These are phyloP conservation scores for Phtheirospermum japonicum DNA, from an alignment of 257 asterid species.

Conservation along the genomic window DNA sequence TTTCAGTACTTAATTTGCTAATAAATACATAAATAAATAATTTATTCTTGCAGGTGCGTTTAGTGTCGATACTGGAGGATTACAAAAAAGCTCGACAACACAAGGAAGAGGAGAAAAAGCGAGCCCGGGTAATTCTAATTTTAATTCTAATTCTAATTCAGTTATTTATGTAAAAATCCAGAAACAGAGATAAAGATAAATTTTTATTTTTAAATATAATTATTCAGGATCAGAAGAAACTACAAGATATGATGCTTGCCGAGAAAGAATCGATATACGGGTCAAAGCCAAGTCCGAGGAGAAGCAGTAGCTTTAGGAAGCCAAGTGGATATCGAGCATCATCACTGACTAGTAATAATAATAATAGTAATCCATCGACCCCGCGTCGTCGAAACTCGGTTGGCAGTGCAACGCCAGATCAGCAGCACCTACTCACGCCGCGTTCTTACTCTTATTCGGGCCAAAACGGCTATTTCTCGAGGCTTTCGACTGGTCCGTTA, in stretches of 20 bases:
- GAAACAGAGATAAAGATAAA: neutral
- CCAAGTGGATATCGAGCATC: slow-evolving; percentile 54
- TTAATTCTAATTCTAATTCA: slow-evolving; percentile 28
- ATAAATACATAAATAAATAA: neutral
- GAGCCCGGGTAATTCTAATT: slow-evolving; percentile 52
- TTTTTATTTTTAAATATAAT: neutral
- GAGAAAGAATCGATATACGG: slow-evolving; percentile 88
- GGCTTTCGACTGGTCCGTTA: slow-evolving; percentile 77
- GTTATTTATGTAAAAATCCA: slow-evolving; percentile 2
- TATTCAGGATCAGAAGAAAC: slow-evolving; percentile 82
- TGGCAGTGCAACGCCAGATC: slow-evolving; percentile 61
- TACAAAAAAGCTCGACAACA: slow-evolving; percentile 69
- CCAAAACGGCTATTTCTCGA: slow-evolving; percentile 64
- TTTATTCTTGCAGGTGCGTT: slow-evolving; percentile 58
- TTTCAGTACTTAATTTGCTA: too few relatives aligned
- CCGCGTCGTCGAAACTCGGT: slow-evolving; percentile 76
- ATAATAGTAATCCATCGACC: slow-evolving; percentile 51
- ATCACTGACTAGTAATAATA: neutral
- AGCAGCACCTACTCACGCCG: slow-evolving; percentile 51
- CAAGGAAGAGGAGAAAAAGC: slow-evolving; percentile 83
- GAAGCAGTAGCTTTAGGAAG: slow-evolving; percentile 68
- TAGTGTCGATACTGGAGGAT: slow-evolving; percentile 86
- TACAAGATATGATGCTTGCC: slow-evolving; percentile 72
- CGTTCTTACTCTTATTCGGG: slow-evolving; percentile 56
- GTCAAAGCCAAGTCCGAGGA: slow-evolving; percentile 89